These are phyloP conservation scores for Flagelloscypha sp. DNA, from an alignment of 768 basidiomycete species.

Conservation along the genomic window DNA sequence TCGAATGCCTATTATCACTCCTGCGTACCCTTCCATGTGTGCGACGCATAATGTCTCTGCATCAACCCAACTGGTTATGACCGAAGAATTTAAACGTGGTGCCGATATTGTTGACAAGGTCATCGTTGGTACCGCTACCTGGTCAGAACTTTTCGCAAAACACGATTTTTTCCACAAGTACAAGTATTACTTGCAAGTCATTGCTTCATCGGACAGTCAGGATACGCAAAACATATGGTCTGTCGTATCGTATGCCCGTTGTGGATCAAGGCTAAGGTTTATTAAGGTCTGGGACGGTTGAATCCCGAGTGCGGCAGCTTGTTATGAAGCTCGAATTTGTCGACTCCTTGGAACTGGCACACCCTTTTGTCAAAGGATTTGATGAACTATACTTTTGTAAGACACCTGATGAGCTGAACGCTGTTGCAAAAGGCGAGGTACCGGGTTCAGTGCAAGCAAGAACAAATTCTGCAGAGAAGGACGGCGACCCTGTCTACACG, in stretches of 20 bases:
- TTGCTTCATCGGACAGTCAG: conserved; percentile 76
- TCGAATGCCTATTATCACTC: conserved; percentile 98
- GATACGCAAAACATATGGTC: conserved; percentile 94
- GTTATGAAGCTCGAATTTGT: conserved; percentile 98
- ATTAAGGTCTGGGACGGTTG: conserved; percentile 88
- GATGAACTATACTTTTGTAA: conserved; percentile 81
- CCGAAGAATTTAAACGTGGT: conserved; percentile 90
- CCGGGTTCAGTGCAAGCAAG: conserved; percentile 64
- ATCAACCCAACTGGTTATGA: conserved; percentile 94
- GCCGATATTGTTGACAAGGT: conserved; percentile 92
- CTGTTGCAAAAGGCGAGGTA: conserved; percentile 83
- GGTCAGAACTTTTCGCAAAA: conserved; percentile 91
- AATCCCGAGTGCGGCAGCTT: conserved; percentile 90
- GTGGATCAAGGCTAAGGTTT: conserved; percentile 9
- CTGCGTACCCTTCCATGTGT: conserved; percentile 98
- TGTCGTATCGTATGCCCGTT: conserved; percentile 2
- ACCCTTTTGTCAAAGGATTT: conserved; percentile 93
- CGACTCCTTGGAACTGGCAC: conserved; percentile 83
- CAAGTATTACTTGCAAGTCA: conserved; percentile 92
- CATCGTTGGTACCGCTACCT: conserved; percentile 70
- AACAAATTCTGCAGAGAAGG: conserved; percentile 69
- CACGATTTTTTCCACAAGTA: conserved; percentile 98
- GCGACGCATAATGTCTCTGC: conserved; percentile 96
- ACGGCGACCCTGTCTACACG: conserved; percentile 78
- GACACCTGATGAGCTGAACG: conserved; percentile 78